phyloP scores from a whole-genome alignment of 2,329 filamentous ascomycete species.

The Alternaria solani region DNA sequence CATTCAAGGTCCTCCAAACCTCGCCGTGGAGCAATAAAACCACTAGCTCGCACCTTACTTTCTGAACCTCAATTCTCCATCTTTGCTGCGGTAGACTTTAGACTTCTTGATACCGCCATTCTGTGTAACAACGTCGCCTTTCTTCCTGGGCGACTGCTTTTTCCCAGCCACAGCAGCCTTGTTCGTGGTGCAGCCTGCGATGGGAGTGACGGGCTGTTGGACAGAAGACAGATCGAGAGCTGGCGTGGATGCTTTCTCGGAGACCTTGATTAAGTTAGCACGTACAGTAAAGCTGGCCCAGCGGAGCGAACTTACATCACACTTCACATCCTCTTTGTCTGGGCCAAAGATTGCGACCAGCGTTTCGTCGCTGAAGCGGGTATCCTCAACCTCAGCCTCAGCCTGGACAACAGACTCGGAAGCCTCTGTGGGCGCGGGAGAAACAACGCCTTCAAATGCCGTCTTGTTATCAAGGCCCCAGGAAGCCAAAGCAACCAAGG shows the following conservation, averaged over 20 bases:
- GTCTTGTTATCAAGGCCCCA: neutral
- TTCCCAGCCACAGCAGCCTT: conserved; percentile 2
- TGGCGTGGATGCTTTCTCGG: neutral
- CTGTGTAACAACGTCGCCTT: neutral
- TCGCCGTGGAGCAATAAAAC: neutral
- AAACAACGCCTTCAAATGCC: neutral
- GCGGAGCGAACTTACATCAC: neutral
- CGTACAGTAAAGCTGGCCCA: neutral
- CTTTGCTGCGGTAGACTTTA: neutral
- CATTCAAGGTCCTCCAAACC: neutral
- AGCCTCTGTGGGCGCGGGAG: neutral
- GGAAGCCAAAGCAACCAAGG: neutral
- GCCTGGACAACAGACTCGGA: neutral
- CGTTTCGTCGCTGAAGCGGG: neutral
- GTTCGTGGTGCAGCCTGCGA: neutral
- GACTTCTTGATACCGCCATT: neutral
- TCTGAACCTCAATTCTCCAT: neutral
- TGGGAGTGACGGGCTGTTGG: neutral
- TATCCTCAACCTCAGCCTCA: neutral
- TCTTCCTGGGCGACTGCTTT: neutral
- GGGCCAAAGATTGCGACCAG: neutral
- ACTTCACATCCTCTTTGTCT: neutral
- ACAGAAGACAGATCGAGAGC: neutral
- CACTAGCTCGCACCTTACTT: neutral
- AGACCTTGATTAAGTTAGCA: neutral